Conservation (phyloP, 345 rosid genomes). For the Brassica rapa region DNA sequence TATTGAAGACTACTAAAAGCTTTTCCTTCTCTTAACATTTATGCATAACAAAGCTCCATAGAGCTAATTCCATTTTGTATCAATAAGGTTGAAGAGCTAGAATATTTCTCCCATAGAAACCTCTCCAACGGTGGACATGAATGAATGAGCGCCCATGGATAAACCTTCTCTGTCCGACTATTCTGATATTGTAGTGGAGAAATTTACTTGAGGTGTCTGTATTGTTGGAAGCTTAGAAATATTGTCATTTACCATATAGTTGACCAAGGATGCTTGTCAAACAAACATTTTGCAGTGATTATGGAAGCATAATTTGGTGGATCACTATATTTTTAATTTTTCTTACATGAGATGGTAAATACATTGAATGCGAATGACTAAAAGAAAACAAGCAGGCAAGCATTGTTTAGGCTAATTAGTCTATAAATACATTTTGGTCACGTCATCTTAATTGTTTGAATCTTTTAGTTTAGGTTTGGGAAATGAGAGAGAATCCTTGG, state of each 20-base stretch:
- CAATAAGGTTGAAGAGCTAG: not conserved
- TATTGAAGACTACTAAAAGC: not conserved
- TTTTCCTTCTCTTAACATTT: not conserved
- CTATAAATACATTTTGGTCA: not conserved
- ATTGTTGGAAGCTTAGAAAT: not conserved
- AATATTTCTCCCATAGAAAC: not conserved
- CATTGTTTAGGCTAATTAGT: not conserved
- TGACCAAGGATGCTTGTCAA: not conserved
- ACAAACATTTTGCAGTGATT: not conserved
- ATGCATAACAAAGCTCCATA: not conserved
- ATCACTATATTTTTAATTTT: not conserved
- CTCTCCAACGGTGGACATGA: too few relatives aligned
- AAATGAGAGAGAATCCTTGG: slow-evolving; percentile 65
- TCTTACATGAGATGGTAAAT: not conserved
- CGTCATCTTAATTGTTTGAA: not conserved
- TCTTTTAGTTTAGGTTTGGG: slow-evolving; percentile 25
- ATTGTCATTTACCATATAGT: not conserved
- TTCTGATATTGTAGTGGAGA: not conserved
- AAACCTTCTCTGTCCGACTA: too few relatives aligned
- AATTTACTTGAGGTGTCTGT: not conserved
- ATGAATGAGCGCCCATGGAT: too few relatives aligned
- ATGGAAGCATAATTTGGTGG: not conserved
- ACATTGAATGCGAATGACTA: not conserved
- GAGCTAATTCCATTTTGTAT: not conserved
- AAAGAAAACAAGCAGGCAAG: not conserved